Base-by-base conservation (phyloP, 805 yeast species). In the Wickerhamiella sergipiensis region DNA sequence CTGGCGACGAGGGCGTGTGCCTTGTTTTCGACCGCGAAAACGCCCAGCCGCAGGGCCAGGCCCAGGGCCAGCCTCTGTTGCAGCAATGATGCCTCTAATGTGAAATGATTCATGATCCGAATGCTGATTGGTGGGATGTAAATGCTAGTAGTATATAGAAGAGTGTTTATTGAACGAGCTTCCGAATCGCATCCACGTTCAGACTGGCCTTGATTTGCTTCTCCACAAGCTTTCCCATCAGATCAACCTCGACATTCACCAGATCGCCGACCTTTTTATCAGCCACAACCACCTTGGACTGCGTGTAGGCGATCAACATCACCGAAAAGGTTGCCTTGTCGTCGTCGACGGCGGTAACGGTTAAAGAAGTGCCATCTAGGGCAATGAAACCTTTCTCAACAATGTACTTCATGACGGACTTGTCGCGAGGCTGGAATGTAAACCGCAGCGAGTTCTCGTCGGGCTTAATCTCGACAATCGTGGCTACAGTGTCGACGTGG, bases 1-100 rank as follows among this genome's bases (percentile, higher is more conserved):
- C 96, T 13, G 97, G 97, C 56, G 98, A 92, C 65, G 98, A 92
- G 67, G 95, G 95, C 58, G 96, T 92, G 31, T 79, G 94, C 12
- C 71, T 90, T 56, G 77, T 90, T 10, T 88, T 80, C 59, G 48
- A 57, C 44, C 39, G 43, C n/a, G 24, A 18, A 7, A 17, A 36
- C 17, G 18, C 7, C 33, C 33, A 29, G 33, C 33, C 12, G 33
- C 33, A 6, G 33, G 12, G 4, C 12, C 33, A 7, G 15, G 33
- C 33, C 3, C 33, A 7, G 15, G 33, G 15, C 15, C 33, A 29
- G 15, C 33, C 33, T 3, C 33, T 6, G 33, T 12, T 29, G 12
- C 33, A 29, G 9, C 33, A 29, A 29, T 29, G 33, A 29, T 29
- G 3, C 12, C 15, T 9, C 12, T 29, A 29, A 29, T 29, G 33